phyloP scores from a whole-genome alignment of 2,329 filamentous ascomycete genomes.

The Cryphonectria parasitica region DNA sequence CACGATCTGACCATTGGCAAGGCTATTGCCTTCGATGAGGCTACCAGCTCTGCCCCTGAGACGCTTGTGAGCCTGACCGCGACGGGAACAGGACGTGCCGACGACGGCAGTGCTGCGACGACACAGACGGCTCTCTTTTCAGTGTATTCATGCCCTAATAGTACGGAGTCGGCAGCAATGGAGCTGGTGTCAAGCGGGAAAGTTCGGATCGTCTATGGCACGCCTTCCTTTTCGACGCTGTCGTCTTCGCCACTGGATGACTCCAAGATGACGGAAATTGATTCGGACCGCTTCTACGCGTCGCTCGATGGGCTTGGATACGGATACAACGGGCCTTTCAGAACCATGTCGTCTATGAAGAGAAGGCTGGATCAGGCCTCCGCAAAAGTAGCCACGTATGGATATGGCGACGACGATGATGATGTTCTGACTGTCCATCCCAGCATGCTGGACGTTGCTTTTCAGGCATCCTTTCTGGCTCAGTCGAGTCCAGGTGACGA shows the following conservation, averaged over 20 bases:
- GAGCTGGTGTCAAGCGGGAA: slow-evolving; percentile 3
- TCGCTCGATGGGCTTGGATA: not conserved
- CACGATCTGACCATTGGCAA: slow-evolving; percentile 31
- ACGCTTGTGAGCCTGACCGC: not conserved
- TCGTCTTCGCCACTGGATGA: not conserved
- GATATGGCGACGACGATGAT: not conserved
- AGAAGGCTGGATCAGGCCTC: not conserved
- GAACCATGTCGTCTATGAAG: not conserved
- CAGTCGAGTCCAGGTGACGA: slow-evolving; percentile 2
- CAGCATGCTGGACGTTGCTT: slow-evolving; percentile 8
- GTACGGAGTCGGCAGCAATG: not conserved
- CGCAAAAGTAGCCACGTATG: not conserved
- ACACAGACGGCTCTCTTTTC: not conserved
- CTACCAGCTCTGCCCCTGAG: slow-evolving; percentile 20
- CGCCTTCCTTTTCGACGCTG: not conserved
- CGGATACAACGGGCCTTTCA: not conserved
- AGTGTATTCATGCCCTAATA: not conserved
- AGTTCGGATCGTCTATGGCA: not conserved
- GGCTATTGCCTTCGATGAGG: slow-evolving; percentile 25
- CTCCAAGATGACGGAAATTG: not conserved
- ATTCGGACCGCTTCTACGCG: not conserved
- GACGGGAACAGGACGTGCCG: not conserved
- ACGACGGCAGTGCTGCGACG: not conserved
- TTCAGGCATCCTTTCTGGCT: not conserved
- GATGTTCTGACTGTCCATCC: not conserved